Conservation (phyloP, 2,329 filamentous ascomycete species). For the Calonectria montana region DNA sequence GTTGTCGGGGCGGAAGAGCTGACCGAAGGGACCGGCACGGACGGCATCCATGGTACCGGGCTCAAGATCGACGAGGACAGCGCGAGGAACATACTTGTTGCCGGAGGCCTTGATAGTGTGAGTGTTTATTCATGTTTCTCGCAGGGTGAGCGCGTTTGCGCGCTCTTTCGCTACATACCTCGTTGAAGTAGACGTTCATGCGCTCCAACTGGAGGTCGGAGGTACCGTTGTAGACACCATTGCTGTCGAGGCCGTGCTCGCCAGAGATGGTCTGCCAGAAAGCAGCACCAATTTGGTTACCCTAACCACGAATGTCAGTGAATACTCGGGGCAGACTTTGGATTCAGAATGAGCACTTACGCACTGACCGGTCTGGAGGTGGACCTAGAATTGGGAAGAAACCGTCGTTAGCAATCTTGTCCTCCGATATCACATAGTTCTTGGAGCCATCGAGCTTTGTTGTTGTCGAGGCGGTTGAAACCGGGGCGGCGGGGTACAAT, state of each 20-base stretch:
- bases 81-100: slow-evolving; percentile 99
- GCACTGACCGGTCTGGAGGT: slow-evolving; percentile 99
- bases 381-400: slow-evolving; percentile 80
- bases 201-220: slow-evolving; percentile 99
- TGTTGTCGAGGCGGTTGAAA: slow-evolving; percentile 29
- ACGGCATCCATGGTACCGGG: slow-evolving; percentile 99
- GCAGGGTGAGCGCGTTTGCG: background rate
- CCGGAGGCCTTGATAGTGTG: slow-evolving; percentile 77
- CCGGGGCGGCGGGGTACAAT: slow-evolving; percentile 51
- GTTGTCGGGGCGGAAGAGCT: slow-evolving; percentile 99
- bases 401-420: slow-evolving; percentile 65
- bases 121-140: slow-evolving; percentile 16
- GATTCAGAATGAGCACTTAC: slow-evolving; percentile 64
- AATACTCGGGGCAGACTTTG: slow-evolving; percentile 1
- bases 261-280: slow-evolving; percentile 95
- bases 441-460: slow-evolving; percentile 27
- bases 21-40: slow-evolving; percentile 96
- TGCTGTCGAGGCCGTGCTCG: slow-evolving; percentile 97
- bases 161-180: slow-evolving; percentile 57
- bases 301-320: slow-evolving; percentile 68
- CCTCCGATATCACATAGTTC: slow-evolving; percentile 17
- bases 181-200: slow-evolving; percentile 99
- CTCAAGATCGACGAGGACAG: slow-evolving; percentile 99
- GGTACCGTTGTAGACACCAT: slow-evolving; percentile 98
- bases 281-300: slow-evolving; percentile 99